Evolutionary conservation across 176 grass and related monocot species (phyloP).

Genomic region (Phyllostachys edulis): DNA sequence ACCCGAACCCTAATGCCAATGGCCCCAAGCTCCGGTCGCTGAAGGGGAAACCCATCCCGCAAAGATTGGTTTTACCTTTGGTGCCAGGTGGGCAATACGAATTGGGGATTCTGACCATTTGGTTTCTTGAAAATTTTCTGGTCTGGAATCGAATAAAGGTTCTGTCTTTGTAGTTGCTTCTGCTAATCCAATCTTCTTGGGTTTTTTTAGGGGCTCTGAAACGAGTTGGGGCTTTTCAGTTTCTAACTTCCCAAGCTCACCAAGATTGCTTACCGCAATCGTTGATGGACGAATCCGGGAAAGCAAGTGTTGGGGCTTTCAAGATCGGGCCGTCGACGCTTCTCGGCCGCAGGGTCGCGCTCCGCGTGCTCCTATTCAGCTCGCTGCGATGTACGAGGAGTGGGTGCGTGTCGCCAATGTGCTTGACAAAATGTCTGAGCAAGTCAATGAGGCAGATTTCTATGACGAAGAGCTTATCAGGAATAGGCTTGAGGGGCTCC

Average conservation of each 20-base stretch:
- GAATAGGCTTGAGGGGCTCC: conserved; percentile 72
- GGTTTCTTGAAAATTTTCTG: neutral
- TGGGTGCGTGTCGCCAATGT: conserved; percentile 88
- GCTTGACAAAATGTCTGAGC: conserved; percentile 70
- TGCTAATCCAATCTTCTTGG: neutral
- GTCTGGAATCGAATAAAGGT: neutral
- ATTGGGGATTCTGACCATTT: conserved; percentile 24
- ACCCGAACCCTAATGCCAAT: too few relatives aligned
- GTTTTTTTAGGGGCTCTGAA: neutral
- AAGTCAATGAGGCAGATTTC: conserved; percentile 55
- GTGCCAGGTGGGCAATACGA: neutral
- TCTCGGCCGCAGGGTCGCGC: conserved; percentile 68
- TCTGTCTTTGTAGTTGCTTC: neutral
- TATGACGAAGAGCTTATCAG: conserved; percentile 83
- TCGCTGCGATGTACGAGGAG: conserved; percentile 79
- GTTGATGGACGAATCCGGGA: conserved; percentile 58
- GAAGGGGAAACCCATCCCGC: too few relatives aligned
- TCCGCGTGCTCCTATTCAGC: conserved; percentile 71
- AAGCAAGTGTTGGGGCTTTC: conserved; percentile 61
- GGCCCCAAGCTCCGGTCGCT: too few relatives aligned
- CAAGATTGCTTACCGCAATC: neutral
- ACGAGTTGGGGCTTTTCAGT: neutral
- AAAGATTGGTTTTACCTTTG: neutral
- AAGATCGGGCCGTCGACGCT: conserved; percentile 79
- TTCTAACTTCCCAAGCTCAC: neutral